Conservation (phyloP, 2,329 filamentous ascomycete species). For the Mariannaea sp. region DNA sequence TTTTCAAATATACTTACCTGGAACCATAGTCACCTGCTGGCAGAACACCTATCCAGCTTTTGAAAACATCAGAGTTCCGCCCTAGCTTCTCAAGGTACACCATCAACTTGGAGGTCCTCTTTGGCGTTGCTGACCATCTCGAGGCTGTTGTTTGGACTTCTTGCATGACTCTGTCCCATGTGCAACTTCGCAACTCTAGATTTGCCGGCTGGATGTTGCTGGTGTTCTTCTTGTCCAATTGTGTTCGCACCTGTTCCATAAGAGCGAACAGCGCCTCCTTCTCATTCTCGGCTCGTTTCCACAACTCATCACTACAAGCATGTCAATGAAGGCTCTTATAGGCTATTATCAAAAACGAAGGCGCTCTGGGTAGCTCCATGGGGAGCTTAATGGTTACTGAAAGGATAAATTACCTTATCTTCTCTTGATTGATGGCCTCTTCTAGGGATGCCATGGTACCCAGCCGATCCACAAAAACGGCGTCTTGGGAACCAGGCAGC, state of each 20-base stretch:
- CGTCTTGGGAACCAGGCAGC: not conserved
- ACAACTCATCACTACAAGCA: constrained; percentile 4
- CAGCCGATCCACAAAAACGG: not conserved
- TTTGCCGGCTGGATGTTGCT: not conserved
- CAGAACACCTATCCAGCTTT: not conserved
- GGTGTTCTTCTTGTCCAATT: constrained; percentile 5
- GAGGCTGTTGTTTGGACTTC: constrained; percentile 3
- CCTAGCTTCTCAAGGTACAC: not conserved
- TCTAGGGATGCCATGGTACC: not conserved
- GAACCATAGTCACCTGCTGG: constrained; percentile 1
- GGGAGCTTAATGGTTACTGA: too few species aligned
- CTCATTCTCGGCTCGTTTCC: constrained; percentile 17
- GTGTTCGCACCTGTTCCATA: constrained; percentile 17
- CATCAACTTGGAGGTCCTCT: not conserved
- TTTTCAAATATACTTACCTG: not conserved
- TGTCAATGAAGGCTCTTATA: not conserved
- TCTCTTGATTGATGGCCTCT: not conserved
- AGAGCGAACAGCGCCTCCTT: constrained; percentile 17
- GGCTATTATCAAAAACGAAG: not conserved
- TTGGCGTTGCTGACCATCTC: not conserved
- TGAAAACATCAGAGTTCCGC: not conserved
- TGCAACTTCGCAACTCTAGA: not conserved
- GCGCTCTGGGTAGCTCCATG: too few species aligned
- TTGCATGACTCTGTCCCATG: constrained; percentile 5
- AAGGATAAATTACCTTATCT: not conserved